Percentiles rank a stretch among this genome's conserved stretches.
Conservation (phyloP, 495 filamentous ascomycete species). For the Cercophora scortea region DNA sequence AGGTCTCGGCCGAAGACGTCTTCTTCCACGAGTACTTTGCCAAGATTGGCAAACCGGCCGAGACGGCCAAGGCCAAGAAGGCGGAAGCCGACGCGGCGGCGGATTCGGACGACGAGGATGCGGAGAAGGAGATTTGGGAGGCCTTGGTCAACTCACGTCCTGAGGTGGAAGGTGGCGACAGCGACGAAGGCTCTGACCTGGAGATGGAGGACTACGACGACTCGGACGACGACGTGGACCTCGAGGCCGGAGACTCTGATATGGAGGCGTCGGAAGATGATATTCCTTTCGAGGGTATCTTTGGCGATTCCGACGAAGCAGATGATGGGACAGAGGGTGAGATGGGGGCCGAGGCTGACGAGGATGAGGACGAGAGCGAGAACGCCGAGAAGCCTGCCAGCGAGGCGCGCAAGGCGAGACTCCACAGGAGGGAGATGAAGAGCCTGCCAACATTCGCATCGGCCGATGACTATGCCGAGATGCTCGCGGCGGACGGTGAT, state of each 20-base stretch:
- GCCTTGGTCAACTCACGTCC: constrained; percentile 58
- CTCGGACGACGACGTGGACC: constrained; percentile 37
- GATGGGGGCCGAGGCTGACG: constrained; percentile 5
- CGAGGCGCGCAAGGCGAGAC: constrained; percentile 1
- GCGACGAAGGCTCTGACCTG: constrained; percentile 38
- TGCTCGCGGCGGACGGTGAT: constrained; percentile 45
- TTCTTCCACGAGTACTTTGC: constrained; percentile 98
- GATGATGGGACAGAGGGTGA: constrained; percentile 23
- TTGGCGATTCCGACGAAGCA: constrained; percentile 40
- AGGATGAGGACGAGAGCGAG: constrained; percentile 18
- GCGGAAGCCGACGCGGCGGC: constrained; percentile 29
- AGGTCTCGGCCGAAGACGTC: constrained; percentile 82
- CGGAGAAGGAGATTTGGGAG: constrained; percentile 81
- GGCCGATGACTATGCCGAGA: constrained; percentile 83
- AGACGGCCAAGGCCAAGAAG: constrained; percentile 49
- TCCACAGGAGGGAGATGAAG: constrained; percentile 69
- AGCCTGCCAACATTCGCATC: constrained; percentile 86
- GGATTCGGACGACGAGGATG: constrained; percentile 46
- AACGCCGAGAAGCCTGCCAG: constrained; percentile 20
- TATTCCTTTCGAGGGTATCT: constrained; percentile 29
- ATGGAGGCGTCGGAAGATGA: constrained; percentile 31
- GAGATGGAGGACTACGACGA: constrained; percentile 44
- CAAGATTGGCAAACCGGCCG: constrained; percentile 58
- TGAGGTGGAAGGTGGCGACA: constrained; percentile 53
- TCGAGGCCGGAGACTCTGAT: constrained; percentile 24